These are phyloP conservation scores for Angophora floribunda DNA, from an alignment of 345 rosid species.

Conservation along the genomic window DNA sequence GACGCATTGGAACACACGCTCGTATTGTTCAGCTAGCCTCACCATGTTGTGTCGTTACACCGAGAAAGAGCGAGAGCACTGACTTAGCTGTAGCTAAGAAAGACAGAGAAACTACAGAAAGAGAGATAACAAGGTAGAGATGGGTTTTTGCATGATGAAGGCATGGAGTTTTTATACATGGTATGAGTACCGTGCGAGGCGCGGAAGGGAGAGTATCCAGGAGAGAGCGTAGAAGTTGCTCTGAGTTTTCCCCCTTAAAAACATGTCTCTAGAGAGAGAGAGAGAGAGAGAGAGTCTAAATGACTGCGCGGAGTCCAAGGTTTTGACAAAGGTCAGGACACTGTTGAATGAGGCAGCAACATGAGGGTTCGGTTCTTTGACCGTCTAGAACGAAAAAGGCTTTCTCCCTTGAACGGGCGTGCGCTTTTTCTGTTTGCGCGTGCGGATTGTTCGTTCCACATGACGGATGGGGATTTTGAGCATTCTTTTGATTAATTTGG, in stretches of 20 bases:
- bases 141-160: not conserved
- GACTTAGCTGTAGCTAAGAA: not conserved
- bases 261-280: not conserved
- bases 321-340: not conserved
- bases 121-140: not conserved
- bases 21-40: not conserved
- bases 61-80: not conserved
- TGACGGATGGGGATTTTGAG: too few relatives aligned
- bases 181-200: not conserved
- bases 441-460: not conserved
- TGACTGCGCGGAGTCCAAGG: not conserved
- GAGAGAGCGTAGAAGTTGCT: not conserved
- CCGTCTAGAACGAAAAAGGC: not conserved
- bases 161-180: not conserved
- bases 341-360: not conserved
- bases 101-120: not conserved
- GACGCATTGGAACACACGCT: conserved; percentile 1
- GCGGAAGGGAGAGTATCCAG: not conserved
- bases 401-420: too few relatives aligned
- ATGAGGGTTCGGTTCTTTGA: not conserved
- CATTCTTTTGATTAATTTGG: not conserved
- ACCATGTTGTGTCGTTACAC: not conserved
- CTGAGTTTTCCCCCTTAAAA: not conserved
- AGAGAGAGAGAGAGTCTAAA: not conserved
- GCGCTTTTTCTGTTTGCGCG: not conserved